Percentiles rank a stretch among this genome's conserved stretches.
Evolutionary conservation across 202 grass and related monocot species (phyloP).

Genomic region (Carex sylvatica): DNA sequence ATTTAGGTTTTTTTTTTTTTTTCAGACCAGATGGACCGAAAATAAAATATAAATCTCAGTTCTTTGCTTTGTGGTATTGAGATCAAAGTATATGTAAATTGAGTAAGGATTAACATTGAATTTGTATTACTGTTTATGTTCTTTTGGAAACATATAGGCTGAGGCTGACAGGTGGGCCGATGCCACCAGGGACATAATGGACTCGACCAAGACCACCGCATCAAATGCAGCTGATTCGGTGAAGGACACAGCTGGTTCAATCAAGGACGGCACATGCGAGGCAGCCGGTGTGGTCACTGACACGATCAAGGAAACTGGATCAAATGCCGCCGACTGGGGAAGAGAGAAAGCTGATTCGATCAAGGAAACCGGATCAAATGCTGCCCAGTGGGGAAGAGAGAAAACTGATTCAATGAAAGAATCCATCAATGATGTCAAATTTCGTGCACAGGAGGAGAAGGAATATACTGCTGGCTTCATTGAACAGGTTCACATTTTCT

Average conservation of each 20-base stretch:
- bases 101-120: background rate
- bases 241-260: background rate
- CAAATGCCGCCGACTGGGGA: slow-evolving; percentile 6
- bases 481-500: background rate
- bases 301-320: background rate
- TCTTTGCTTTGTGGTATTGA: background rate
- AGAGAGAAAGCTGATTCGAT: background rate
- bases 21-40: background rate
- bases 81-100: background rate
- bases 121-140: background rate
- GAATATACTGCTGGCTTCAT: slow-evolving; percentile 6
- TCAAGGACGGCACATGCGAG: background rate
- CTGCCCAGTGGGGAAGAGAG: slow-evolving; percentile 12
- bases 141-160: background rate
- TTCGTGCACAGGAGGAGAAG: slow-evolving; percentile 1
- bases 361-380: slow-evolving; percentile 10
- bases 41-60: background rate
- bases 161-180: slow-evolving; percentile 8
- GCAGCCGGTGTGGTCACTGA: background rate
- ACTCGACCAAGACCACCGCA: slow-evolving; percentile 17
- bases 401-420: background rate
- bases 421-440: background rate
- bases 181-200: background rate
- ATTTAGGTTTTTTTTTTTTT: background rate
- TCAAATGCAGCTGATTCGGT: slow-evolving; percentile 4